Evolutionary conservation across 1,284 basidiomycete genomes (phyloP), one percentile per base, ranked within the genome.

Genomic region (Microbotryum violaceum): DNA sequence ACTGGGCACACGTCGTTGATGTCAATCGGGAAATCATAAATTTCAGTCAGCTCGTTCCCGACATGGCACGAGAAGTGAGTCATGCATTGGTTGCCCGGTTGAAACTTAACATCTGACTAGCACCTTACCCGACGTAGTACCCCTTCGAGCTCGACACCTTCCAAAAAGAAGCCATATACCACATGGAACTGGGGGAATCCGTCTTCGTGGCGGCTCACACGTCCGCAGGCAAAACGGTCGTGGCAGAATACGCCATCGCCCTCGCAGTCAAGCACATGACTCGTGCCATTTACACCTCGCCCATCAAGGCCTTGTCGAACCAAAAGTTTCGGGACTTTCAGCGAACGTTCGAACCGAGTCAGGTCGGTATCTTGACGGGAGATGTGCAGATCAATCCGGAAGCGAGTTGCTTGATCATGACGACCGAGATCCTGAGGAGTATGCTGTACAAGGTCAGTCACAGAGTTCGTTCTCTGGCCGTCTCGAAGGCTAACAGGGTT

Each of bases 261-360:
- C 81, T 99, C 1, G 93, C 96, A 4, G 87, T 87, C 62, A 94
- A 94, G 74, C 96, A 99, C 77, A 97, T 99, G 93, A 98, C 96
- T 23, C 83, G 93, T 64, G 92, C 94, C 6, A 97, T 98, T 71
- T 98, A 98, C 75, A 99, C 96, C 0, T 96, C 92, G 2, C 96
- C 96, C 0, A 99, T 99, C 77, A 99, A 99, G 73, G 96, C 96
- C 0, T 80, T 98, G 6, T 97, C 94, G 7, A 99, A 99, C 75
- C 96, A 98, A 73, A 99, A 99, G 76, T 98, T 96, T 76, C 83
- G 96, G 54, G 96, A 99, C 76, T 99, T 99, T 80, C 98, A 97
- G 75, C 87, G 89, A 72, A 93, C 91, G 0, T 99, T 97, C 72
- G 90, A 90, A 16, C 84, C 91, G 1, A 81, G 86, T 16, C 91